Conservation (phyloP, 139 green algal genomes). For the Chlorokybus atmophyticus region DNA sequence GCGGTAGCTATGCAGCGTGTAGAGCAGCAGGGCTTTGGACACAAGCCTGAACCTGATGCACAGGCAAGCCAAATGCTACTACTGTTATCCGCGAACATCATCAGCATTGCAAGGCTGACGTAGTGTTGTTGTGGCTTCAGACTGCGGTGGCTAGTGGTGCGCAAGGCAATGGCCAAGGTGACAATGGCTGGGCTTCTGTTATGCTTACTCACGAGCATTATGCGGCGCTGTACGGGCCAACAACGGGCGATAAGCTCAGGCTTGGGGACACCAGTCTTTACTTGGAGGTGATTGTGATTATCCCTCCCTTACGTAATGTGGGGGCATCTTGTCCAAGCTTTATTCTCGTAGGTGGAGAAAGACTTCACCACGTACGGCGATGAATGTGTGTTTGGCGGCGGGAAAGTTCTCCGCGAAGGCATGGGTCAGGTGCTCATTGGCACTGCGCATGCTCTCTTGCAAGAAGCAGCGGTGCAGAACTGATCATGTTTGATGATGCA, state of each 20-base stretch:
- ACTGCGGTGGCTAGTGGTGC: no score
- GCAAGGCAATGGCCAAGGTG: no score
- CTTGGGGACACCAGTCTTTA: conserved; percentile 33
- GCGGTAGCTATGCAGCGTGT: conserved; percentile 14
- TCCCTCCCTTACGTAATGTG: neutral
- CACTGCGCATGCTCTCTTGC: neutral
- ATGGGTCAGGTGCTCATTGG: conserved; percentile 35
- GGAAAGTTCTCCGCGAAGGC: conserved; percentile 37
- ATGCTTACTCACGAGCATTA: no score
- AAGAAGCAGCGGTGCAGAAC: neutral
- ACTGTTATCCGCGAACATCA: neutral
- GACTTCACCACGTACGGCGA: conserved; percentile 36
- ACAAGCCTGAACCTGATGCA: conserved; percentile 13
- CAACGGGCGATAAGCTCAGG: conserved; percentile 25
- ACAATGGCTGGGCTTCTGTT: no score
- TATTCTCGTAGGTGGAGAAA: conserved; percentile 19
- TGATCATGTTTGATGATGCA: no score
- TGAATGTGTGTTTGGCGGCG: conserved; percentile 40
- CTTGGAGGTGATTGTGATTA: conserved; percentile 14
- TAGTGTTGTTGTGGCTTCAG: no score
- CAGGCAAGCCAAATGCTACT: neutral
- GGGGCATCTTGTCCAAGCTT: neutral
- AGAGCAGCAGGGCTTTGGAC: conserved; percentile 9
- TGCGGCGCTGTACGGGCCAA: conserved; percentile 32
- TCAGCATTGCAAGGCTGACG: neutral